Evolutionary conservation across 1,139 yeast species (phyloP), one percentile per base, ranked within the genome.

Genomic region (Blastobotrys arbuscula): DNA sequence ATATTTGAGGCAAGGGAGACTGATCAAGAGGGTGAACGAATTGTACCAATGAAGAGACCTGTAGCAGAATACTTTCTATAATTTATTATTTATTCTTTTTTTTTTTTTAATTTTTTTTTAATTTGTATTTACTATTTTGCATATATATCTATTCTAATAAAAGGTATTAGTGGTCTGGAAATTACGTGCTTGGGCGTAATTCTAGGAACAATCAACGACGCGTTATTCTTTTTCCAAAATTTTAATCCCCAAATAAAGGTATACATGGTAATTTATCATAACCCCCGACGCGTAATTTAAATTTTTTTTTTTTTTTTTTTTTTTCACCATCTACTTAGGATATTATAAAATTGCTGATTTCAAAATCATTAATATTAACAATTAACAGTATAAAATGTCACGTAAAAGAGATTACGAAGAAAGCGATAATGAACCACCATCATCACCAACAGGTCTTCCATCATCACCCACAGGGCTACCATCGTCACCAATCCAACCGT

Each of bases 1-100:
- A 86, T 88, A 13, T 92, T 90, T 65, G 96, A 88, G 59, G 95
- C 97, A 0, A 83, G 84, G 19, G 71, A 76, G 26, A 83, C 79
- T 53, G 86, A 82, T 62, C 67, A 75, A 59, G 77, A 72, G 71
- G 60, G 58, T 8, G 57, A 59, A 19, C 76, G 66, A 65, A 78
- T 72, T 67, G 79, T 76, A 70, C 95, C 76, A 53, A 79, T 72
- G 70, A 84, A 72, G 70, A 84, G 77, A 73, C 95, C 74, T 62
- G 86, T 71, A 61, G 84, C 86, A 2, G 95, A 86, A 61, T 86
- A 86, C 63, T 86, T 86, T 59, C 69, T 83, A 50, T 79, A 59
- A 60, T 18, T 13, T n/a, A n/a, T n/a, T n/a, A n/a, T n/a, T n/a
- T n/a, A n/a, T n/a, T n/a, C n/a, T n/a, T n/a, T n/a, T n/a, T n/a